Evolutionary conservation across 1,284 basidiomycete genomes (phyloP).

Genomic region (Agaricales sp.): DNA sequence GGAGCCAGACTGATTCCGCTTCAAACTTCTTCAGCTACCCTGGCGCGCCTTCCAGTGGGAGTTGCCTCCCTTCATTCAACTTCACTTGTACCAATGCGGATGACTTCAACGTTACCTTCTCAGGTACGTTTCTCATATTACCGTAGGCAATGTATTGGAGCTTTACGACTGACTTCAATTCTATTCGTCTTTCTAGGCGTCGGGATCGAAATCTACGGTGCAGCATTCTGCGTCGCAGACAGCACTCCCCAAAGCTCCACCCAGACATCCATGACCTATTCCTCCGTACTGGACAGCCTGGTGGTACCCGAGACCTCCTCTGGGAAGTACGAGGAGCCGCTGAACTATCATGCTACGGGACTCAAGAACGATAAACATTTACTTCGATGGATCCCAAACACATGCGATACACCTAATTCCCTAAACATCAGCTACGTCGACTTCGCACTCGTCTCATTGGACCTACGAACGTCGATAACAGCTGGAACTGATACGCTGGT

Average conservation of each 20-base stretch:
- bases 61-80: background rate
- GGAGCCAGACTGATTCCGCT: background rate
- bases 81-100: background rate
- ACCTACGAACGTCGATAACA: background rate
- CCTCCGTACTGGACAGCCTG: background rate
- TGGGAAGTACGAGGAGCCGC: background rate
- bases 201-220: constrained; percentile 15
- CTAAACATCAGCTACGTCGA: background rate
- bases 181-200: background rate
- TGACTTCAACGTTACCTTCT: background rate
- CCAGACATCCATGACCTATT: background rate
- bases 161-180: background rate
- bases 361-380: background rate
- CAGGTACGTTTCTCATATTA: no score
- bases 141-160: background rate
- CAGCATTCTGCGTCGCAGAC: background rate
- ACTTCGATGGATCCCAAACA: background rate
- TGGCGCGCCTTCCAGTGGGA: background rate
- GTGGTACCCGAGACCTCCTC: background rate
- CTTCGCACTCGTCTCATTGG: background rate
- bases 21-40: background rate
- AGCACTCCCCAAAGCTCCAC: background rate
- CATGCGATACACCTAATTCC: background rate
- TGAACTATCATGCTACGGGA: background rate
- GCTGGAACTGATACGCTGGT: background rate